phyloP scores from a whole-genome alignment of 768 basidiomycete genomes.

The Lyophyllum atratum region DNA sequence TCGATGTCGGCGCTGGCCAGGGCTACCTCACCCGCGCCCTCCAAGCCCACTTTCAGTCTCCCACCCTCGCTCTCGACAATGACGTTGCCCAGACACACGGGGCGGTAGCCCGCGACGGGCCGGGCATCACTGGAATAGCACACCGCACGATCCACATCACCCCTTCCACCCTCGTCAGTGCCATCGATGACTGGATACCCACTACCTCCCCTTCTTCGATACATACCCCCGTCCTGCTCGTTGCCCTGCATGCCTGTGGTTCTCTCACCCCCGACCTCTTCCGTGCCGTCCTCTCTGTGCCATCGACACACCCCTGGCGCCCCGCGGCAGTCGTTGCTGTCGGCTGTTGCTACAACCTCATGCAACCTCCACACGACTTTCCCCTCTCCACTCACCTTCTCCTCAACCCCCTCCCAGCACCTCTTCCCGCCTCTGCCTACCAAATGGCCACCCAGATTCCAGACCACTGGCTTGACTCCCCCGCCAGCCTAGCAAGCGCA shows the following conservation, averaged over 20 bases:
- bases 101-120: constrained; percentile 32
- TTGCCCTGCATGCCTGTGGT: constrained; percentile 78
- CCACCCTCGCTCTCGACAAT: constrained; percentile 70
- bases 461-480: constrained; percentile 53
- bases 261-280: constrained; percentile 69
- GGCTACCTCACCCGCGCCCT: constrained; percentile 65
- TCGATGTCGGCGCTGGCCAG: constrained; percentile 77
- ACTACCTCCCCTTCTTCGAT: background rate
- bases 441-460: constrained; percentile 78
- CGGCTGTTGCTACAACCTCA: constrained; percentile 81
- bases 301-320: constrained; percentile 38
- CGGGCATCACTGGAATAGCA: constrained; percentile 36
- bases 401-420: constrained; percentile 28
- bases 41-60: constrained; percentile 33
- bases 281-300: constrained; percentile 43
- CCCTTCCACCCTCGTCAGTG: constrained; percentile 42
- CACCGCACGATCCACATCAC: constrained; percentile 61
- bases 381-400: constrained; percentile 44
- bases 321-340: constrained; percentile 60
- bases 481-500: constrained; percentile 33
- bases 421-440: constrained; percentile 51
- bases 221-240: constrained; percentile 53
- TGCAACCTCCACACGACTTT: constrained; percentile 52
- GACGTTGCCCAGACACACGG: constrained; percentile 60
- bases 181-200: constrained; percentile 57